Conservation (phyloP, 2,329 filamentous ascomycete genomes). For the Metarhizium guizhouense region DNA sequence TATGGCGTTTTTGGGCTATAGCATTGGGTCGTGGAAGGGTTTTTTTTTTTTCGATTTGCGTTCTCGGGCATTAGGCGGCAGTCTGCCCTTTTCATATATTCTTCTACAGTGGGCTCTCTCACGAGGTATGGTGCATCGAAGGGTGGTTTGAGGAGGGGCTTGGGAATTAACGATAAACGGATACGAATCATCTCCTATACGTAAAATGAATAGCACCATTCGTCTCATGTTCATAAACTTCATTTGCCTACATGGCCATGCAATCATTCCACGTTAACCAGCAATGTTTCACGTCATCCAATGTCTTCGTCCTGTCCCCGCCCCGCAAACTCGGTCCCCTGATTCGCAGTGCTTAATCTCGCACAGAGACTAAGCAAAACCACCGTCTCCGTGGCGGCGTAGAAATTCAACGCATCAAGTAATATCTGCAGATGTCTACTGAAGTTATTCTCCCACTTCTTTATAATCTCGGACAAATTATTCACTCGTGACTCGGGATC, state of each 20-base stretch:
- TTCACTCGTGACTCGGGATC: conserved; percentile 46
- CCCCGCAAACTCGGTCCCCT: conserved; percentile 59
- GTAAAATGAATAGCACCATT: background rate
- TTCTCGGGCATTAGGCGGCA: background rate
- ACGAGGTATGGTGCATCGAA: background rate
- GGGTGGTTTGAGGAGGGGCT: background rate
- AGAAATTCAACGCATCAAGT: conserved; percentile 91
- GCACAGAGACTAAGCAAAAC: conserved; percentile 85
- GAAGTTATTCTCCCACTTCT: conserved; percentile 91
- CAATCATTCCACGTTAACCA: no score
- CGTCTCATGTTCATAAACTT: background rate
- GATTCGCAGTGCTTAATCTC: conserved; percentile 69
- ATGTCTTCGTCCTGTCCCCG: conserved; percentile 49
- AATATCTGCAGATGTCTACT: conserved; percentile 86
- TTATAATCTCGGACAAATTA: conserved; percentile 78
- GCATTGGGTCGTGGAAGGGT: background rate
- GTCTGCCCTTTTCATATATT: background rate
- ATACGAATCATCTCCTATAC: background rate
- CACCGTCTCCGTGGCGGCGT: conserved; percentile 93
- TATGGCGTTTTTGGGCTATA: background rate
- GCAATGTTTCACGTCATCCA: background rate
- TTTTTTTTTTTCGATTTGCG: background rate
- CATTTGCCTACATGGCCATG: background rate
- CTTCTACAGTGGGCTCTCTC: background rate
- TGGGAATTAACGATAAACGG: background rate